Conservation (phyloP, 129 eudicot species). For the Flaveria sonorensis region DNA sequence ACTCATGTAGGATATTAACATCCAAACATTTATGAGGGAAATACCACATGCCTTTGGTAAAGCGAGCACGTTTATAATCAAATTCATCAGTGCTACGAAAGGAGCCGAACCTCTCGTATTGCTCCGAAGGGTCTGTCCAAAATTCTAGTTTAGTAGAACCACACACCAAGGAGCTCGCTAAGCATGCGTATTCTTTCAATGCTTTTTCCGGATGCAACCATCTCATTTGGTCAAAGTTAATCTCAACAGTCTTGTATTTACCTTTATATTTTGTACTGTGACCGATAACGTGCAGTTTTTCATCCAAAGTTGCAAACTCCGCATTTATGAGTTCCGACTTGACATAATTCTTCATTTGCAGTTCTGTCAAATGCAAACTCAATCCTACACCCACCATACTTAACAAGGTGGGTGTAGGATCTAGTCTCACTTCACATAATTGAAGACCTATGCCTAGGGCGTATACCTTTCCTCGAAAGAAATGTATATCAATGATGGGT, state of each 20-base stretch:
- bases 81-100: neutral
- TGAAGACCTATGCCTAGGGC: neutral
- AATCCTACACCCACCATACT: too few species aligned
- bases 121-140: neutral
- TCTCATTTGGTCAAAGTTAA: conserved; percentile 19
- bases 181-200: neutral
- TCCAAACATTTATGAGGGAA: conserved; percentile 20
- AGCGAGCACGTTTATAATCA: neutral
- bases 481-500: conserved; percentile 1
- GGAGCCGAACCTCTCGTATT: neutral
- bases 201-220: neutral
- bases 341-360: neutral
- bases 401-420: neutral
- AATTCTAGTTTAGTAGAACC: neutral
- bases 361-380: neutral
- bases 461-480: conserved; percentile 21
- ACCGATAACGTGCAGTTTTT: conserved; percentile 4
- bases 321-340: neutral
- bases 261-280: neutral
- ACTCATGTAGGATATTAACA: conserved; percentile 9
- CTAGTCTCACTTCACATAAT: conserved; percentile 26
- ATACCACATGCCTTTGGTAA: conserved; percentile 5
- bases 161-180: neutral
- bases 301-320: conserved; percentile 21
- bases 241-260: neutral